phyloP scores from a whole-genome alignment of 352 stramenopile genomes.

The Pythium dissimile region DNA sequence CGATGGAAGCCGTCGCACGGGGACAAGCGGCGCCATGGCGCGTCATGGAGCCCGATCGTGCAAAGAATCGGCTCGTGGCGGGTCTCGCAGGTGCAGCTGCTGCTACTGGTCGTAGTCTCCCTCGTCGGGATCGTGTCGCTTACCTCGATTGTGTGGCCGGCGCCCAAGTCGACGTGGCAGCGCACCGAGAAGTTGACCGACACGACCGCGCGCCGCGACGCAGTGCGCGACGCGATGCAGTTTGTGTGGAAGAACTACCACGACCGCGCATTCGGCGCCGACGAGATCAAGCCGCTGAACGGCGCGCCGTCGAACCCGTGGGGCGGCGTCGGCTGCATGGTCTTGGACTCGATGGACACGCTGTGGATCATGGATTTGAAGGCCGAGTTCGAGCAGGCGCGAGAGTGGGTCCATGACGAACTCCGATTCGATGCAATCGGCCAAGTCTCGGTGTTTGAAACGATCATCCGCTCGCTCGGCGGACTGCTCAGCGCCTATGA shows the following conservation, averaged over 20 bases:
- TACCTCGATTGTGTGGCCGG: background rate
- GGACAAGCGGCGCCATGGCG: background rate
- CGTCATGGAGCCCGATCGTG: background rate
- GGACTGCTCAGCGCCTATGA: conserved; percentile 96
- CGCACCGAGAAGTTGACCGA: conserved; percentile 4
- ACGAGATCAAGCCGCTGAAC: conserved; percentile 93
- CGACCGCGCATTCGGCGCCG: conserved; percentile 92
- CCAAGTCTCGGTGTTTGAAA: conserved; percentile 98
- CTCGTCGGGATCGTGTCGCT: conserved; percentile 9
- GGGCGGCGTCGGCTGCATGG: conserved; percentile 87
- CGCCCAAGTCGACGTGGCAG: background rate
- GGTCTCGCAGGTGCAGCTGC: conserved; percentile 16
- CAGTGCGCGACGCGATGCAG: conserved; percentile 66
- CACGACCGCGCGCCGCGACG: conserved; percentile 34
- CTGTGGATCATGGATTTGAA: conserved; percentile 95
- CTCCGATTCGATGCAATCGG: conserved; percentile 83
- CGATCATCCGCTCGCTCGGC: conserved; percentile 97
- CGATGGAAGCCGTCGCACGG: conserved; percentile 12
- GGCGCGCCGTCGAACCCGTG: conserved; percentile 65
- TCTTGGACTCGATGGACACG: conserved; percentile 96
- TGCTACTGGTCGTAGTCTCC: conserved; percentile 4
- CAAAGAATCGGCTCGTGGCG: conserved; percentile 12
- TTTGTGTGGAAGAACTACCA: conserved; percentile 91
- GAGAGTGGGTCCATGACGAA: conserved; percentile 77
- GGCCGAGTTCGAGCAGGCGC: conserved; percentile 89